A percentile compares a stretch with the other conserved stretches of the same genome.
phyloP scores from a whole-genome alignment of 225 moss, liverwort and hornwort species.

The Sphagnum tenellum region DNA sequence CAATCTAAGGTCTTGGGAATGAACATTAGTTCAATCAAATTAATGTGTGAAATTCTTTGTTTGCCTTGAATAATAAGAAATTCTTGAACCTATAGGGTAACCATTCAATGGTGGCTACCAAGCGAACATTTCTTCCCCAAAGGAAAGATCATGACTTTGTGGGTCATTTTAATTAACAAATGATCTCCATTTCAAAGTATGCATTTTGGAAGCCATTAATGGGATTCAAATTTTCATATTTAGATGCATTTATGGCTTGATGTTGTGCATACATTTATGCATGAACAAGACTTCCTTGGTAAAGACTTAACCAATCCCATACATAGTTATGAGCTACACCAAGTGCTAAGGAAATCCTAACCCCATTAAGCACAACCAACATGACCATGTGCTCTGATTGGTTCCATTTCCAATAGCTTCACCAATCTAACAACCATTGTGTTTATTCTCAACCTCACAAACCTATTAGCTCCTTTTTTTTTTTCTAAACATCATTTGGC shows the following conservation, averaged over 20 bases:
- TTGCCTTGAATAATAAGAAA: slow-evolving; percentile 9
- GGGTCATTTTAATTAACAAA: slow-evolving; percentile 26
- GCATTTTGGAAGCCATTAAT: slow-evolving; percentile 38
- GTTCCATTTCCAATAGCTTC: slow-evolving; percentile 53
- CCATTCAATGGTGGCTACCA: slow-evolving; percentile 17
- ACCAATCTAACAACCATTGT: slow-evolving; percentile 56
- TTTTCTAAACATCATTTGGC: too few relatives aligned
- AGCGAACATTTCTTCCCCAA: slow-evolving; percentile 34
- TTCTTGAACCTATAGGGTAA: slow-evolving; percentile 14
- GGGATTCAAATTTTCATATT: slow-evolving; percentile 19
- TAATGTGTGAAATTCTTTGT: slow-evolving; percentile 40
- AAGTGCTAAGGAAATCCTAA: slow-evolving; percentile 72
- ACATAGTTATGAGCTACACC: slow-evolving; percentile 72
- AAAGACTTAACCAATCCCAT: slow-evolving; percentile 79
- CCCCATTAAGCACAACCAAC: slow-evolving; percentile 69
- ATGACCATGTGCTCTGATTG: slow-evolving; percentile 74
- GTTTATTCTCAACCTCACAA: slow-evolving; percentile 52
- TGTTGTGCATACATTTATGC: slow-evolving; percentile 4
- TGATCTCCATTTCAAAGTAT: slow-evolving; percentile 30
- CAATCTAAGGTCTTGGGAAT: slow-evolving; percentile 43
- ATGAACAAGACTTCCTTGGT: slow-evolving; percentile 50
- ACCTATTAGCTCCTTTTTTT: slow-evolving; percentile 55
- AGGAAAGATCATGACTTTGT: slow-evolving; percentile 17
- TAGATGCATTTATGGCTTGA: slow-evolving; percentile 6
- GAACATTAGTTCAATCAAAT: slow-evolving; percentile 43